Evolutionary conservation across 257 asterid species (phyloP), one percentile per base, ranked within the genome.

Genomic region (Nicotiana tomentosiformis): DNA sequence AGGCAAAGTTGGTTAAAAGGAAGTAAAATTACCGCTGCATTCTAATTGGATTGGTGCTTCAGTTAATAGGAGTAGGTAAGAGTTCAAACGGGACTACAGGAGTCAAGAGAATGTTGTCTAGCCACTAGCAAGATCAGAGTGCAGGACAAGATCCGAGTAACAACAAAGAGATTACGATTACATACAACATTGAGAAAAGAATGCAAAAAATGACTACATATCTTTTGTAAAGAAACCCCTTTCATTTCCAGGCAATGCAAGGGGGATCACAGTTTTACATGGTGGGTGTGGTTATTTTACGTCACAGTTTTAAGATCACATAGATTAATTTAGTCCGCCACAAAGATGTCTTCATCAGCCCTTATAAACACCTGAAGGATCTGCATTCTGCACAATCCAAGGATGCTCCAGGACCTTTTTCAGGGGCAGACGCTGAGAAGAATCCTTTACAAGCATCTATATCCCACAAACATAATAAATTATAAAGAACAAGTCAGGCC

Each of bases 401-500:
- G 95, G 94, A 90, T 96, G 99, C 94, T 94, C 98, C 1, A 96
- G 93, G 65, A 94, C 85, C 84, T 94, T 96, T 87, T 94, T 95
- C 23, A 93, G 88, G 57, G 98, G 95, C 83, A 96, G 78, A 39
- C 99, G 95, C 65, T 90, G 83, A 3, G 97, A 91, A 83, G 95
- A 92, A 82, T 93, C 97, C 90, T 90, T 96, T 67, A 96, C 97
- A 7, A 96, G 97, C 98, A 96, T 96, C 98, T 95, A 88, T 84
- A 55, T 26, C 74, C 83, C 53, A 76, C 57, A 26, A 39, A 66
- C 37, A 67, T 30, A 11, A 57, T 26, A 12, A 37, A 12, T 10
- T 61, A 17, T 39, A 35, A 49, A 77, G 20, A 77, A 20, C 10
- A 26, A 62, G 51, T 8, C 4, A 81, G 80, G 64, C 64, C 8